Evolutionary conservation across 352 stramenopile species (phyloP).

Genomic region (Pelagophyceae sp.): DNA sequence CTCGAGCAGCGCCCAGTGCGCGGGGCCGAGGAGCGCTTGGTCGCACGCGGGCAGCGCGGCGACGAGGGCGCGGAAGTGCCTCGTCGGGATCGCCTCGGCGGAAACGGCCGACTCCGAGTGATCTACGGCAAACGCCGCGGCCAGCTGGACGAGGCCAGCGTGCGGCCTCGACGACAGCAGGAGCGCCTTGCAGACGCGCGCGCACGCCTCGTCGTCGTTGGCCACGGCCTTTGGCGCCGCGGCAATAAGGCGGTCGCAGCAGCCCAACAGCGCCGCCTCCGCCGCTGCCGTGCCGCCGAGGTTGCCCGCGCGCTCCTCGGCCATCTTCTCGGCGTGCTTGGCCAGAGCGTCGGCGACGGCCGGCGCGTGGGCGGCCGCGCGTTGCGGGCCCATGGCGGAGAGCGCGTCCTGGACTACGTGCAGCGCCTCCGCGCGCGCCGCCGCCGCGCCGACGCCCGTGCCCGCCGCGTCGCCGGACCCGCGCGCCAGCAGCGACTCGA

Average conservation of each 20-base stretch:
- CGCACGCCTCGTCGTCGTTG: neutral
- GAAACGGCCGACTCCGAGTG: too few species aligned
- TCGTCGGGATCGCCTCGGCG: neutral
- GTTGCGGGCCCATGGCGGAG: neutral
- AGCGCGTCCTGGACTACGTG: neutral
- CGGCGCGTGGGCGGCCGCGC: neutral
- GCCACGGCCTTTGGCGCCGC: neutral
- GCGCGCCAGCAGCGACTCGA: neutral
- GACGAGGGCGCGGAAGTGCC: neutral
- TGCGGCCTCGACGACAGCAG: neutral
- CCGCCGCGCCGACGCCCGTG: neutral
- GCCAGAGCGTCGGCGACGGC: neutral
- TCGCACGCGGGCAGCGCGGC: too few species aligned
- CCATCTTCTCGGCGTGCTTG: neutral
- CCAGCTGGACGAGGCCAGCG: too few species aligned
- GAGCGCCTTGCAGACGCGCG: neutral
- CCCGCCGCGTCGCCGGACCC: neutral
- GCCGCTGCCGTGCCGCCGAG: neutral
- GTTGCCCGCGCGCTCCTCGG: neutral
- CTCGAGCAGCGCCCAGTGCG: slow-evolving; percentile 51
- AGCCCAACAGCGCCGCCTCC: too few species aligned
- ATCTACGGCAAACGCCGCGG: too few species aligned
- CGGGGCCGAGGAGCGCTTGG: too few species aligned
- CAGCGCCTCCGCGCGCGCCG: neutral
- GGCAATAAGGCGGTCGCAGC: too few species aligned